A percentile compares a stretch with the other conserved stretches of the same genome.
These are phyloP conservation scores for Schrenkiella parvula DNA, from an alignment of 345 rosid genomes.

Conservation along the genomic window DNA sequence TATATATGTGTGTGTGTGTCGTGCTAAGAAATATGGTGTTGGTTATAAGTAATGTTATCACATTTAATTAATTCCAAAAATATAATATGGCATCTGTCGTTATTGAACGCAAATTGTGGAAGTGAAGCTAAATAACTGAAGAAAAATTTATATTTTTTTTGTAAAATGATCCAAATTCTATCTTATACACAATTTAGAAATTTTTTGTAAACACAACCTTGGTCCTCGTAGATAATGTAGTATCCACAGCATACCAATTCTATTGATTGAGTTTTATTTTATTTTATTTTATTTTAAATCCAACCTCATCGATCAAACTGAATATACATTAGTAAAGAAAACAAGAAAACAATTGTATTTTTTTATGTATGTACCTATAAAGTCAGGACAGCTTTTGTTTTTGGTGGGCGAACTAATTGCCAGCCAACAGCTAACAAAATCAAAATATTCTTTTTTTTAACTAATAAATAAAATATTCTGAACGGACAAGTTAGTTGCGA, in stretches of 20 bases:
- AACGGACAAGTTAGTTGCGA: conserved; percentile 29
- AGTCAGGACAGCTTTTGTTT: neutral
- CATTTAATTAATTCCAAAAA: too few species aligned
- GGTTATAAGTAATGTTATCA: neutral
- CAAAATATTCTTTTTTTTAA: neutral
- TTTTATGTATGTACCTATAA: neutral
- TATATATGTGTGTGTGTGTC: neutral
- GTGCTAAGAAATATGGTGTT: neutral
- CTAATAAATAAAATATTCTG: neutral
- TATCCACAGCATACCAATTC: conserved; percentile 11
- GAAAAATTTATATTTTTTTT: neutral
- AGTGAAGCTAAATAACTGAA: conserved; percentile 1
- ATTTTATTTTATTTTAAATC: conserved; percentile 7
- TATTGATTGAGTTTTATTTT: neutral
- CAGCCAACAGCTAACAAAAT: conserved; percentile 25
- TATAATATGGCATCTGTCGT: conserved; percentile 11
- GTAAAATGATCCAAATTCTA: neutral
- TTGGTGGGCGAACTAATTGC: conserved; percentile 5
- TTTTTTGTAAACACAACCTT: neutral
- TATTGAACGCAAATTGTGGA: neutral
- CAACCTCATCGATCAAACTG: neutral
- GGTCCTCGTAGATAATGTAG: neutral
- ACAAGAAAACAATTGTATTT: neutral
- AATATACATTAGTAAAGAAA: neutral
- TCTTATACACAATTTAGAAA: too few species aligned